These are phyloP conservation scores for Sphagnurus paluster DNA, from an alignment of 1,284 basidiomycete species.

Conservation along the genomic window DNA sequence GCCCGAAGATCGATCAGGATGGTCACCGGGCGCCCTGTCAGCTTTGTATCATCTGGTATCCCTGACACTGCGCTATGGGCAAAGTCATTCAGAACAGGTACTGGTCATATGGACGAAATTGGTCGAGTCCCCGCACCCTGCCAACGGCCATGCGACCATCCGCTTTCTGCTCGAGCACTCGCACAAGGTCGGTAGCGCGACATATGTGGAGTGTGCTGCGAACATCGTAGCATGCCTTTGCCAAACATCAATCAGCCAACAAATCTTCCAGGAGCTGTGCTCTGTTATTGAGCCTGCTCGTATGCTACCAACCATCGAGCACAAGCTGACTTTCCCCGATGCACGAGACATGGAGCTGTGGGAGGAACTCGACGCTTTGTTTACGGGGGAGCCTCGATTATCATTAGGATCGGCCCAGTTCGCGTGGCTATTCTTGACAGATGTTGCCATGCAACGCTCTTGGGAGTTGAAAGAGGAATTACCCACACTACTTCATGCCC, in stretches of 20 bases:
- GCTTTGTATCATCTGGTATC: slow-evolving; percentile 85
- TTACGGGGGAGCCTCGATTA: slow-evolving; percentile 68
- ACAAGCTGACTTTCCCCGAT: slow-evolving; percentile 67
- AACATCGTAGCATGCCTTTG: slow-evolving; percentile 86
- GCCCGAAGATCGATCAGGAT: slow-evolving; percentile 54
- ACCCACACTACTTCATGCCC: slow-evolving; percentile 76
- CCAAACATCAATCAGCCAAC: slow-evolving; percentile 71
- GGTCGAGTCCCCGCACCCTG: slow-evolving; percentile 67
- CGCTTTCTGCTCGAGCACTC: slow-evolving; percentile 89
- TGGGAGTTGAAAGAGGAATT: slow-evolving; percentile 76
- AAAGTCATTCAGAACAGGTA: slow-evolving; percentile 81
- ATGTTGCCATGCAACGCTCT: slow-evolving; percentile 77
- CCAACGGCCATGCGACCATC: slow-evolving; percentile 80
- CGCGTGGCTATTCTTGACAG: slow-evolving; percentile 84
- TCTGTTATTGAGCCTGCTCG: slow-evolving; percentile 82
- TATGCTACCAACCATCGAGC: slow-evolving; percentile 77
- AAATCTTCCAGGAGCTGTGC: slow-evolving; percentile 84
- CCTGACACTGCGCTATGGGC: slow-evolving; percentile 79
- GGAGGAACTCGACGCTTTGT: slow-evolving; percentile 74
- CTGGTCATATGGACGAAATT: slow-evolving; percentile 80
- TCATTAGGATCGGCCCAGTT: slow-evolving; percentile 82
- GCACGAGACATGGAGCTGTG: slow-evolving; percentile 72
- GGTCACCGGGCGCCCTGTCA: slow-evolving; percentile 62
- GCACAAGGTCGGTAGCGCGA: slow-evolving; percentile 76
- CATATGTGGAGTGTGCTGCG: slow-evolving; percentile 80